These are phyloP conservation scores for Paracoccidioides brasiliensis DNA, from an alignment of 2,329 filamentous ascomycete genomes.

Conservation along the genomic window DNA sequence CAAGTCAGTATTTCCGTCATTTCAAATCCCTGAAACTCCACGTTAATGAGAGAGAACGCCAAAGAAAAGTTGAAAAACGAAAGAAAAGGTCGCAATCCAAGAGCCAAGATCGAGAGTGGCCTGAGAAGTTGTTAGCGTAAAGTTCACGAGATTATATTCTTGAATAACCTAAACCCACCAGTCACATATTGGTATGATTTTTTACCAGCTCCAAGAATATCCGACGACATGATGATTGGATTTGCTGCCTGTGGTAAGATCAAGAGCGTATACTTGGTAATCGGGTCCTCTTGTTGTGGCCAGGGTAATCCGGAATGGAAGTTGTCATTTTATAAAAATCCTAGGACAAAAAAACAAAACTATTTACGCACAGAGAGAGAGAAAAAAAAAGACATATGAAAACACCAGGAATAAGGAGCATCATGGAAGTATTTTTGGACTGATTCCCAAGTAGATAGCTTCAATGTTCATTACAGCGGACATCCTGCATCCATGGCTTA, in stretches of 20 bases:
- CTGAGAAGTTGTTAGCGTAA: not conserved
- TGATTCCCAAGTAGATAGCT: not conserved
- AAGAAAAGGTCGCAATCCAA: not conserved
- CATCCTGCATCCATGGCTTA: not conserved
- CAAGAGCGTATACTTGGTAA: not conserved
- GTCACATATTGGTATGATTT: not conserved
- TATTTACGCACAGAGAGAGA: not conserved
- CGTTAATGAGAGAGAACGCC: not conserved
- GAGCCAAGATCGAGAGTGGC: not conserved
- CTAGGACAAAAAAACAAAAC: not conserved
- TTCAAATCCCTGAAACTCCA: not conserved
- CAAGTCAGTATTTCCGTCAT: constrained; percentile 15
- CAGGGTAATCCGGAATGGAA: not conserved
- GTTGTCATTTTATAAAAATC: not conserved
- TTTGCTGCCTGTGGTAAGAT: not conserved
- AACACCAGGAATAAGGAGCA: not conserved
- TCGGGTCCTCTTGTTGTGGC: not conserved
- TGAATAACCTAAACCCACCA: not conserved
- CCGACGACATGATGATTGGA: not conserved
- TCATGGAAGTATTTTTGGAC: not conserved
- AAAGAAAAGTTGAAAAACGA: not conserved
- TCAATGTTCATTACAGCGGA: not conserved
- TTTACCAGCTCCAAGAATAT: not conserved
- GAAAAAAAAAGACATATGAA: not conserved
- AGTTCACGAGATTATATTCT: not conserved